Conservation (phyloP, 2,329 filamentous ascomycete genomes). For the Fusarium kyushuense region DNA sequence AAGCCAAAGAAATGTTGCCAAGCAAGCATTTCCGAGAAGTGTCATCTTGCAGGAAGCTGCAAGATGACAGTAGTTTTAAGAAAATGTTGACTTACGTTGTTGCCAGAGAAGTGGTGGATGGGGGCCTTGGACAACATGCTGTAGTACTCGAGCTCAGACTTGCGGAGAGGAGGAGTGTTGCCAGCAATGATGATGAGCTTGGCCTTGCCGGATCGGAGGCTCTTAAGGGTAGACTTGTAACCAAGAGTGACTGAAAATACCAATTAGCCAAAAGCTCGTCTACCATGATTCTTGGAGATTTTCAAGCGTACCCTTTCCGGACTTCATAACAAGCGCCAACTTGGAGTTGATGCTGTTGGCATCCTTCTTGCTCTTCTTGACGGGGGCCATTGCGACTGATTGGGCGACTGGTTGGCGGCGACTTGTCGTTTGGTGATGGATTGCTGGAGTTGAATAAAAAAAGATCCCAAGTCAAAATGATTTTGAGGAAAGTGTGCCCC, state of each 20-base stretch:
- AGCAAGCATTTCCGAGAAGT: conserved; percentile 44
- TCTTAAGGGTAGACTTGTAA: conserved; percentile 74
- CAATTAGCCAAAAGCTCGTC: conserved; percentile 25
- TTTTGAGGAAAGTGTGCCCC: conserved; percentile 41
- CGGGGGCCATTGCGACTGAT: conserved; percentile 71
- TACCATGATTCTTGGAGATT: background rate
- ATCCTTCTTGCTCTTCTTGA: conserved; percentile 89
- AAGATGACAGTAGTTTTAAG: conserved; percentile 34
- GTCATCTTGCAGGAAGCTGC: conserved; percentile 38
- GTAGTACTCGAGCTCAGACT: conserved; percentile 97
- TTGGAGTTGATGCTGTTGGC: conserved; percentile 76
- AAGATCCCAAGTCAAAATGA: conserved; percentile 27
- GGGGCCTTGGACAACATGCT: conserved; percentile 92
- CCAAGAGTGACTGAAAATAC: conserved; percentile 55
- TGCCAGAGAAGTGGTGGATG: conserved; percentile 97
- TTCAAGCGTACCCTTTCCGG: conserved; percentile 75
- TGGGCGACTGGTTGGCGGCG: conserved; percentile 51
- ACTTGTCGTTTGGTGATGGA: conserved; percentile 51
- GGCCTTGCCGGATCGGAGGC: conserved; percentile 93
- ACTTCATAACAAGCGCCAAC: conserved; percentile 73
- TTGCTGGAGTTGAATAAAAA: conserved; percentile 48
- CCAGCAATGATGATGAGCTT: conserved; percentile 95
- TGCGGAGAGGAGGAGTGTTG: conserved; percentile 97
- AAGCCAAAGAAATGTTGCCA: conserved; percentile 40
- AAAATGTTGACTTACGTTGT: conserved; percentile 85